Conservation (phyloP, 371 early-diverging fungal species). For the Chytridiales sp. region DNA sequence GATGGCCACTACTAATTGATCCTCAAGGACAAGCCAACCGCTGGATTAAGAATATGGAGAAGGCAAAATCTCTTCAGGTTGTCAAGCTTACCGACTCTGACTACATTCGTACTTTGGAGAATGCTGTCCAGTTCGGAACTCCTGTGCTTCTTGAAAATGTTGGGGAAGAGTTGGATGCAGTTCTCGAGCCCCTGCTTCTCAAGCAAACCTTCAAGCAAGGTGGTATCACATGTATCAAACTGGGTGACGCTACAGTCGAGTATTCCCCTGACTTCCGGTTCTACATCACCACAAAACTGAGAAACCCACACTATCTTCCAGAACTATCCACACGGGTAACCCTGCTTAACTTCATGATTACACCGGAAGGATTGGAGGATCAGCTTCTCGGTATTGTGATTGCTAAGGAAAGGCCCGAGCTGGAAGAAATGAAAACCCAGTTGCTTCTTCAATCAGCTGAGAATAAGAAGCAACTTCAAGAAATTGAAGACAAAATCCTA, state of each 20-base stretch:
- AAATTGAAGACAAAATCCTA: constrained; percentile 56
- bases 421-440: constrained; percentile 57
- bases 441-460: constrained; percentile 54
- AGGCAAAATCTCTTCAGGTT: constrained; percentile 46
- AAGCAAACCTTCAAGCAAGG: constrained; percentile 60
- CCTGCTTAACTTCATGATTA: constrained; percentile 58
- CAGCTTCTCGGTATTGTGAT: constrained; percentile 60
- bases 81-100: constrained; percentile 54
- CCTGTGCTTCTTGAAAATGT: constrained; percentile 56
- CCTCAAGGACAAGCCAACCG: constrained; percentile 59
- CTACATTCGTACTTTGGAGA: constrained; percentile 53
- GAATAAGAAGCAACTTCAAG: constrained; percentile 54
- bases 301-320: constrained; percentile 57
- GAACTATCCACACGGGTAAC: constrained; percentile 58
- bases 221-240: constrained; percentile 52
- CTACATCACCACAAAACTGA: constrained; percentile 56
- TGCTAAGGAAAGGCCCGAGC: constrained; percentile 57
- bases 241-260: constrained; percentile 55
- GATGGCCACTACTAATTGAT: constrained; percentile 59
- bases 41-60: constrained; percentile 60
- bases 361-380: constrained; percentile 57
- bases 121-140: constrained; percentile 57
- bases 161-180: constrained; percentile 53
- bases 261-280: constrained; percentile 57
- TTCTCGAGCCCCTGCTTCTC: constrained; percentile 53